These are phyloP conservation scores for Wickerhamiella bombiphila DNA, from an alignment of 805 yeast genomes.

Conservation along the genomic window DNA sequence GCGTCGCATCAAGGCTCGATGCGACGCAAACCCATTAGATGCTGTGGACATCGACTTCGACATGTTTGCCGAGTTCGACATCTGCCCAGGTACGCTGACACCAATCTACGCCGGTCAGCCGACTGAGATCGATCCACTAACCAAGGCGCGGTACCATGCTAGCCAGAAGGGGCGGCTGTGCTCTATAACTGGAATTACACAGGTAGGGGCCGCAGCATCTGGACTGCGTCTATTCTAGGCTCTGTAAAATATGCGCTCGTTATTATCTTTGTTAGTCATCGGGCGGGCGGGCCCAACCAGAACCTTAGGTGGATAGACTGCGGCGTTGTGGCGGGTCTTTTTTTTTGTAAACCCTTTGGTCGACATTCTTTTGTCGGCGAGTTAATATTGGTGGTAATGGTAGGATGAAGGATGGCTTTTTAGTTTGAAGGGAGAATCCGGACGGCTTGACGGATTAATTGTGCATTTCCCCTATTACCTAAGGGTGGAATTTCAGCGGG, in stretches of 20 bases:
- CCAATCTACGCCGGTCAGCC: slow-evolving; percentile 77
- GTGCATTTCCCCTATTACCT: too few species aligned
- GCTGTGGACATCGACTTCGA: slow-evolving; percentile 85
- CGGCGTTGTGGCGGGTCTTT: too few species aligned
- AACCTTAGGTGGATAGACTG: too few species aligned
- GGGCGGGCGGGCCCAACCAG: neutral
- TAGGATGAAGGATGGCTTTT: too few species aligned
- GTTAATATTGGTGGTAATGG: too few species aligned
- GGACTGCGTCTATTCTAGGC: slow-evolving; percentile 47
- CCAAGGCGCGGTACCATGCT: slow-evolving; percentile 76
- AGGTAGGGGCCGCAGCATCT: slow-evolving; percentile 82
- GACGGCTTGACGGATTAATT: too few species aligned
- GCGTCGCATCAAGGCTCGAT: slow-evolving; percentile 58
- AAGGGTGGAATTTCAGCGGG: too few species aligned
- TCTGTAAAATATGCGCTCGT: too few species aligned
- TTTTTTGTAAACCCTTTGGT: too few species aligned
- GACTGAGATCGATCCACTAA: slow-evolving; percentile 59
- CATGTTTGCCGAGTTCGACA: slow-evolving; percentile 77
- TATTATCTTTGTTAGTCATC: too few species aligned
- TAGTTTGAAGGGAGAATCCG: too few species aligned
- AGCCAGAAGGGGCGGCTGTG: slow-evolving; percentile 69
- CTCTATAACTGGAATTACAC: slow-evolving; percentile 56
- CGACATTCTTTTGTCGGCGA: too few species aligned
- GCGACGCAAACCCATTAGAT: slow-evolving; percentile 72
- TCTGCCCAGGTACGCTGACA: slow-evolving; percentile 74